phyloP scores from a whole-genome alignment of 371 early-diverging fungal genomes.

The Lichtheimia ramosa region DNA sequence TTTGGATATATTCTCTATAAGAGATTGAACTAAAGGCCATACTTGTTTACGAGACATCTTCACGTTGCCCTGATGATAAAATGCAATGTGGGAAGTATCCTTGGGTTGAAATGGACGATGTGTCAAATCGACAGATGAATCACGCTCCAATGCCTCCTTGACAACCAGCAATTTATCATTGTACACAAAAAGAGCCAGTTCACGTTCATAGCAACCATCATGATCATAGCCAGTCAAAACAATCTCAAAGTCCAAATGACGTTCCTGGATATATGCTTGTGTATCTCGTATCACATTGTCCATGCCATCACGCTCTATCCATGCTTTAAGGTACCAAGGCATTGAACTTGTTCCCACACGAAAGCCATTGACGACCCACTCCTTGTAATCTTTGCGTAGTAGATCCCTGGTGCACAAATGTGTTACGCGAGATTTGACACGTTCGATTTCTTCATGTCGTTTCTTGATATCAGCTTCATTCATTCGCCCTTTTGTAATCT shows the following conservation, averaged over 20 bases:
- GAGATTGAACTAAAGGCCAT: constrained; percentile 57
- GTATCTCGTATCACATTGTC: constrained; percentile 23
- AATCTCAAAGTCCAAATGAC: constrained; percentile 53
- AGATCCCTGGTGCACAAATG: constrained; percentile 56
- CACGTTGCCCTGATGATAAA: constrained; percentile 56
- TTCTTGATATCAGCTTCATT: not conserved
- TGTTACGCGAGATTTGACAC: constrained; percentile 55
- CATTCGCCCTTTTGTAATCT: constrained; percentile 14
- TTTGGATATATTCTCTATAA: constrained; percentile 4
- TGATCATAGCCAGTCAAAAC: constrained; percentile 60
- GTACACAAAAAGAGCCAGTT: constrained; percentile 53
- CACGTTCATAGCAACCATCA: constrained; percentile 54
- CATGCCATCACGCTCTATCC: constrained; percentile 44
- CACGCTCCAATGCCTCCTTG: constrained; percentile 26
- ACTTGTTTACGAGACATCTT: constrained; percentile 70
- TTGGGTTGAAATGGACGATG: constrained; percentile 1
- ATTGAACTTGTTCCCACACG: constrained; percentile 69
- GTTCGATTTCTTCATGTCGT: constrained; percentile 53
- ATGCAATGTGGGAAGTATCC: constrained; percentile 13
- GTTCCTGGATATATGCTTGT: constrained; percentile 32
- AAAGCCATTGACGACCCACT: constrained; percentile 47
- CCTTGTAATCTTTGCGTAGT: constrained; percentile 80
- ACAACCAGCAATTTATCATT: constrained; percentile 20
- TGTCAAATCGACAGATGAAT: constrained; percentile 11
- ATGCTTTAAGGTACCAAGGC: constrained; percentile 54